Base-by-base conservation (phyloP, 352 stramenopile genomes). In the Thalassiosira mediterranea region DNA sequence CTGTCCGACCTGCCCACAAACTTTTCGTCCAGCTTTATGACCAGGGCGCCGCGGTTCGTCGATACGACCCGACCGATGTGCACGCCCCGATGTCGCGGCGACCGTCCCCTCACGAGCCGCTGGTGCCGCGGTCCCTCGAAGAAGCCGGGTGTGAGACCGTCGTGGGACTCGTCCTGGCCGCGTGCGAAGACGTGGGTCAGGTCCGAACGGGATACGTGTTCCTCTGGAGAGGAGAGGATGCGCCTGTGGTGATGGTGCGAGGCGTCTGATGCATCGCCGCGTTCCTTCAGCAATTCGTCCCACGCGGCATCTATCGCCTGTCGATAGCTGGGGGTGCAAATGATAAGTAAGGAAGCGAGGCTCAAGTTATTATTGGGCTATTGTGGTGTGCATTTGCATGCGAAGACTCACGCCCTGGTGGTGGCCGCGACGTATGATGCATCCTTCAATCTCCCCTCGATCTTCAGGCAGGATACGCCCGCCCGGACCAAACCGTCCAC, bases 391-490 rank as follows among this genome's bases (percentile, higher is more conserved):
- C n/a, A n/a, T n/a, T n/a, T n/a, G n/a, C n/a, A n/a, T n/a, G n/a
- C n/a, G n/a, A n/a, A 11, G 40, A 38, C 67, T 77, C 47, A 77
- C 44, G 84, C 80, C 60, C 86, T 62, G 11, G 84, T 91, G 2
- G 88, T 90, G 1, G 83, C 81, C n/a, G 88, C 85, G 1, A 93
- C 88, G 63, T 93, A 91, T 0, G 67, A 72, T 44, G 74, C 75
- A 84, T 89, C 86, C 57, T 93, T 93, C 10, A 93, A 56, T 19
- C 88, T 60, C 25, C 88, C 88, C 59, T 93, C 88, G 66, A 93
- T 91, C 58, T 93, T 93, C 1, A 93, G 57, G 68, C 84, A 93
- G 1, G 66, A 73, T 5, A 93, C 88, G 40, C 84, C 81, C 1
- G 81, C 71, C 28, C 75, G 51, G 10, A 89, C 57, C 31, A 93